Percentiles rank a stretch among this genome's conserved stretches.
phyloP scores from a whole-genome alignment of 805 yeast genomes.

The Saccharomycopsis sp. region DNA sequence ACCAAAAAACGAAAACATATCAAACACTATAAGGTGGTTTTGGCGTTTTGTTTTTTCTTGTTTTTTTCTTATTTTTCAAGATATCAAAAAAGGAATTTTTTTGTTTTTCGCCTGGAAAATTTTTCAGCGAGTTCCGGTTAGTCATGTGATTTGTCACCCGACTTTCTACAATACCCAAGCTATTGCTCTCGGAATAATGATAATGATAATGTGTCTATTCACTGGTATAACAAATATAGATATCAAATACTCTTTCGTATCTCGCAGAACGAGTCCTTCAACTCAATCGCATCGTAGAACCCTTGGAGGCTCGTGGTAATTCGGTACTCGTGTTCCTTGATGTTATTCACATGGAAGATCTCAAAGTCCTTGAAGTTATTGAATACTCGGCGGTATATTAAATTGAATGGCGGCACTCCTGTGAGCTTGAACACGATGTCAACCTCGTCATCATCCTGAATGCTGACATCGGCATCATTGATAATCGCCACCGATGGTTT shows the following conservation, averaged over 20 bases:
- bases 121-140: neutral
- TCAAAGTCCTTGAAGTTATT: conserved; percentile 19
- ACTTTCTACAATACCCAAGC: too few species aligned
- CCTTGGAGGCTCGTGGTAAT: conserved; percentile 84
- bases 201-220: too few species aligned
- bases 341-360: conserved; percentile 43
- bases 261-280: conserved; percentile 77
- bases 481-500: conserved; percentile 74
- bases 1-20: neutral
- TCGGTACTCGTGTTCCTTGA: conserved; percentile 60
- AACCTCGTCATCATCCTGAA: conserved; percentile 92
- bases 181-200: too few species aligned
- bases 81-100: neutral
- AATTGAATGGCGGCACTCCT: conserved; percentile 74
- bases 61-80: neutral
- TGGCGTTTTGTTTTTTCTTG: neutral
- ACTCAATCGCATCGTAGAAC: conserved; percentile 84
- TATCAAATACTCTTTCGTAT: conserved; percentile 11
- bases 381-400: conserved; percentile 46
- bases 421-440: conserved; percentile 75
- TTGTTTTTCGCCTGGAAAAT: neutral
- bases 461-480: conserved; percentile 64
- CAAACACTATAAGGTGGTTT: neutral
- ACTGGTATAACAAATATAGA: neutral
- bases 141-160: neutral